A percentile compares a stretch with the other conserved stretches of the same genome.
phyloP scores from a whole-genome alignment of 192 early-diverging fungal species.

The Backusella circina region DNA sequence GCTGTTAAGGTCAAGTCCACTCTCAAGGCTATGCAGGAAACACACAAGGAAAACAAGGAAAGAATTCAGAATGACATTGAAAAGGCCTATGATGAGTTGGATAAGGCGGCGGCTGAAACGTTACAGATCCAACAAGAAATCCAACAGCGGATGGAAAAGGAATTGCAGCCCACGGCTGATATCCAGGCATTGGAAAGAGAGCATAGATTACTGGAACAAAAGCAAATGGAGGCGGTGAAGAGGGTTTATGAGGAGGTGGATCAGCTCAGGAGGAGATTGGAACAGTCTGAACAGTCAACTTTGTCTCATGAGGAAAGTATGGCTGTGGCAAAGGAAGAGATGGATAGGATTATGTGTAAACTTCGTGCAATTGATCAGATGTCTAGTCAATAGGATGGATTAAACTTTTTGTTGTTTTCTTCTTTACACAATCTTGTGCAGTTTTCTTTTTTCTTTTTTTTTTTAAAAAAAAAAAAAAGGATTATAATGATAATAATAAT shows the following conservation, averaged over 20 bases:
- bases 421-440: not conserved
- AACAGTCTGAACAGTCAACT: conserved; percentile 15
- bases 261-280: conserved; percentile 2
- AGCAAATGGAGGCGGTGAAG: conserved; percentile 16
- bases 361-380: conserved; percentile 18
- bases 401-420: not conserved
- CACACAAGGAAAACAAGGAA: conserved; percentile 25
- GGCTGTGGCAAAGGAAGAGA: conserved; percentile 20
- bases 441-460: not conserved
- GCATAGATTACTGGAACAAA: conserved; percentile 9
- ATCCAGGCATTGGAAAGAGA: conserved; percentile 15
- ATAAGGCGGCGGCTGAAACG: conserved; percentile 11
- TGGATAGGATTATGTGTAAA: conserved; percentile 24
- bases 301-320: conserved; percentile 13
- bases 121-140: conserved; percentile 22
- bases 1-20: conserved; percentile 19
- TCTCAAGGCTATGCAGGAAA: conserved; percentile 18
- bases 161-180: not conserved
- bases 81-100: conserved; percentile 24
- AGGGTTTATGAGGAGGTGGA: conserved; percentile 14
- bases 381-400: not conserved
- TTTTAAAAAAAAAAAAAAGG: too few relatives aligned
- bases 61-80: conserved; percentile 11
- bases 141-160: conserved; percentile 4
- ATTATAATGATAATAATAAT: too few relatives aligned